Percentiles rank a stretch among this genome's conserved stretches.
phyloP scores from a whole-genome alignment of 2,329 filamentous ascomycete genomes.

The Aureobasidium sp. region DNA sequence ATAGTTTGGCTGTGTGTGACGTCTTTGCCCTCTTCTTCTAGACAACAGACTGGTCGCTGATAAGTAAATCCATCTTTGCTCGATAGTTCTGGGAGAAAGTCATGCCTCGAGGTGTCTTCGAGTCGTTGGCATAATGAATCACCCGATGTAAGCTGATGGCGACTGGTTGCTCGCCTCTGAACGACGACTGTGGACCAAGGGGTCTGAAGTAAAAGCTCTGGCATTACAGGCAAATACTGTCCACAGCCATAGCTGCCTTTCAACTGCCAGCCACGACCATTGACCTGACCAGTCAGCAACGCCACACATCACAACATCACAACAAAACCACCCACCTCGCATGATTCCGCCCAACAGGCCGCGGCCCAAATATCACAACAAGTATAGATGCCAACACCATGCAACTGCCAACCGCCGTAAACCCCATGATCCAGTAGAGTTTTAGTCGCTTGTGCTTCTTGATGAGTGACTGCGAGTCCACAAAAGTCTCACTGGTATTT shows the following conservation, averaged over 20 bases:
- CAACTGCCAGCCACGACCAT: background rate
- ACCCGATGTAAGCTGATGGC: too few species aligned
- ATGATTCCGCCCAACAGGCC: background rate
- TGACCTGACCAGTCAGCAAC: background rate
- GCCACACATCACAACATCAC: background rate
- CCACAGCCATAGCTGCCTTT: too few species aligned
- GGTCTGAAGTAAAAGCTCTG: too few species aligned
- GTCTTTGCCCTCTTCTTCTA: background rate
- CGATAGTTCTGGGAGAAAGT: too few species aligned
- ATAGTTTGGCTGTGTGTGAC: background rate
- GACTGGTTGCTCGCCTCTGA: too few species aligned
- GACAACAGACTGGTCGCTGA: background rate
- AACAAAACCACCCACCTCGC: background rate
- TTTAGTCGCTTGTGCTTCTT: background rate
- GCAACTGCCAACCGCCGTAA: background rate
- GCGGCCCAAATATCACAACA: background rate
- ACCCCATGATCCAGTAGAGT: background rate
- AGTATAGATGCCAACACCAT: background rate
- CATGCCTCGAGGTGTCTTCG: too few species aligned
- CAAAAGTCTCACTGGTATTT: background rate
- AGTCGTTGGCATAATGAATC: too few species aligned
- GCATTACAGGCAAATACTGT: too few species aligned
- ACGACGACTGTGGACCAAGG: too few species aligned
- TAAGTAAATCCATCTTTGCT: too few species aligned
- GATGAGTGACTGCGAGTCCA: background rate